Conservation (phyloP, 73 alveolate genomes). For the Uronychia setigera region DNA sequence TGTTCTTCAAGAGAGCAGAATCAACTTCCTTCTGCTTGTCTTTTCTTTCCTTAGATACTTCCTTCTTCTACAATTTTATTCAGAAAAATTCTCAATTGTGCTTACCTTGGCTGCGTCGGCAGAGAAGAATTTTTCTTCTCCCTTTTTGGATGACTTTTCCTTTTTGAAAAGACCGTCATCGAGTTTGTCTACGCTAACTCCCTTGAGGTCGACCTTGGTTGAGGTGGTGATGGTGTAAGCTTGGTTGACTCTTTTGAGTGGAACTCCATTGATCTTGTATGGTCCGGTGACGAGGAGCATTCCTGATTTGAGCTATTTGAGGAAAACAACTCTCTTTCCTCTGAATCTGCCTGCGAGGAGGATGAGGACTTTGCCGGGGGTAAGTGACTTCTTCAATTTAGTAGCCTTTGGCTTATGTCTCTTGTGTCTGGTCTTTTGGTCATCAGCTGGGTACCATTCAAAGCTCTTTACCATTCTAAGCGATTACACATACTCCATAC, state of each 20-base stretch:
- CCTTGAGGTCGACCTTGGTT: constrained; percentile 79
- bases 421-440: constrained; percentile 50
- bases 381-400: constrained; percentile 74
- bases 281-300: constrained; percentile 96
- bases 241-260: constrained; percentile 90
- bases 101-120: constrained; percentile 7
- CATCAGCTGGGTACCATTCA: constrained; percentile 69
- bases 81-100: too few relatives aligned
- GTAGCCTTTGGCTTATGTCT: constrained; percentile 75
- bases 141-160: constrained; percentile 40
- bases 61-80: constrained; percentile 67
- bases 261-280: constrained; percentile 94
- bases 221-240: constrained; percentile 90
- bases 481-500: too few relatives aligned
- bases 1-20: constrained; percentile 40
- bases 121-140: constrained; percentile 63
- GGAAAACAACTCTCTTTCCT: constrained; percentile 96
- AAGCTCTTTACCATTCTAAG: constrained; percentile 70
- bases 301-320: constrained; percentile 89
- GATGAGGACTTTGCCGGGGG: constrained; percentile 88
- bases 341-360: constrained; percentile 92
- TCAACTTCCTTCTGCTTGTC: constrained; percentile 58
- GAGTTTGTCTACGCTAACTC: constrained; percentile 66
- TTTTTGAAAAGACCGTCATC: constrained; percentile 68
- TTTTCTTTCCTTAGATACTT: constrained; percentile 46